Base-by-base conservation (phyloP, 768 basidiomycete species). In the Russula olivacea region DNA sequence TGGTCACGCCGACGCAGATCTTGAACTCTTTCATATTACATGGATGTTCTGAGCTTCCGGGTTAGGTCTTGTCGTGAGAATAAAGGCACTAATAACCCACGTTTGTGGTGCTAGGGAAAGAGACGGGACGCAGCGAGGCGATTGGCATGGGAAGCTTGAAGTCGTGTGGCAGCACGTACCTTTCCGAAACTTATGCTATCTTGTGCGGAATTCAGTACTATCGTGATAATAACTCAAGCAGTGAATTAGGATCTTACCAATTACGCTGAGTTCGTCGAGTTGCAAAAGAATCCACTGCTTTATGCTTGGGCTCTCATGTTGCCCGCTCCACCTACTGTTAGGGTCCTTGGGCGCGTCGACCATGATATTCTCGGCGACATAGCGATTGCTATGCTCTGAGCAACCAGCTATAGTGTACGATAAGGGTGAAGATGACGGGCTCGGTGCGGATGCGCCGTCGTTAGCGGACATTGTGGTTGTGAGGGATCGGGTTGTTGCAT, bases 1-100 rank as follows among this genome's bases (percentile, higher is more conserved):
- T 79, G 25, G 80, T 78, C 43, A 80, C 74, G 7, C 89, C 91
- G 21, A 85, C 81, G 61, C 81, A 84, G 12, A 91, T 70, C 71
- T 85, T 86, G 77, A 92, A 88, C 60, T 91, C 88, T 70, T 89
- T 89, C 85, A 89, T 85, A 69, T 91, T 91, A 70, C 91, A 92
- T 36, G 89, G 88, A 73, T 91, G 89, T 21, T 81, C 89, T 91
- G 63, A n/a, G 62, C 17, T 30, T 63, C 14, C 48, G 21, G n/a
- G 68, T 69, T 54, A 56, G 62, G 51, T 38, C 23, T 47, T 17
- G 23, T 34, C 15, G 51, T 61, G 63, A 40, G 47, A 41, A 32
- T 40, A 55, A 56, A 54, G 34, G 58, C 48, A 2, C 53, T 32
- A 15, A 49, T 41, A 34, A 63, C 74, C 25, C 49, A 76, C 77